Percentiles rank a stretch among this genome's conserved stretches.
Conservation (phyloP, 1,139 yeast genomes). For the Protomyces inouyei region DNA sequence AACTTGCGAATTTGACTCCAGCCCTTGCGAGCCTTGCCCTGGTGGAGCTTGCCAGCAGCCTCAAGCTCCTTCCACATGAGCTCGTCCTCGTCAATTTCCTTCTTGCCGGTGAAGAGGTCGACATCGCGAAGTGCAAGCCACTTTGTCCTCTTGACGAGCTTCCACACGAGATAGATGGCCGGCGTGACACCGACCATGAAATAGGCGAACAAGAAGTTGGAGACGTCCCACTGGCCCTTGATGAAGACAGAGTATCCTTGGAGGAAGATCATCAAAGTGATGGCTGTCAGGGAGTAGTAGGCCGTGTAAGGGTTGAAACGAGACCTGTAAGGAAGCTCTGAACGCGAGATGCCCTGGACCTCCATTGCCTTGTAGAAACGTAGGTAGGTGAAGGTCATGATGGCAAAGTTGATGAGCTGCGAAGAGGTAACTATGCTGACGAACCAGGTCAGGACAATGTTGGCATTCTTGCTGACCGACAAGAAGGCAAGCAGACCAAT, state of each 20-base stretch:
- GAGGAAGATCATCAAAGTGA: constrained; percentile 59
- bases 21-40: constrained; percentile 13
- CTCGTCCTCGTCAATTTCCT: constrained; percentile 26
- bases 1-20: constrained; percentile 13
- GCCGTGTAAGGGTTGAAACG: constrained; percentile 57
- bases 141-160: constrained; percentile 12
- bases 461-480: constrained; percentile 60
- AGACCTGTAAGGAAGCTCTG: constrained; percentile 40
- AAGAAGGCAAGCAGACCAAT: constrained; percentile 56
- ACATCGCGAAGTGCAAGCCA: constrained; percentile 13
- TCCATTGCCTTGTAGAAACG: constrained; percentile 32
- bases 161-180: constrained; percentile 44
- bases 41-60: constrained; percentile 10
- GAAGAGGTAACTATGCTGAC: constrained; percentile 68
- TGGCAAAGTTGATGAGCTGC: constrained; percentile 50
- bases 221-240: constrained; percentile 47
- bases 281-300: constrained; percentile 42
- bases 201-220: constrained; percentile 50
- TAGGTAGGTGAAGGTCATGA: constrained; percentile 47
- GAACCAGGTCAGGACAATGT: constrained; percentile 74
- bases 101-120: constrained; percentile 23
- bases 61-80: constrained; percentile 21
- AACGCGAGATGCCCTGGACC: constrained; percentile 31
- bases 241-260: constrained; percentile 62
- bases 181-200: constrained; percentile 47